These are phyloP conservation scores for Begonia peltatifolia DNA, from an alignment of 306 rosid genomes.

Conservation along the genomic window DNA sequence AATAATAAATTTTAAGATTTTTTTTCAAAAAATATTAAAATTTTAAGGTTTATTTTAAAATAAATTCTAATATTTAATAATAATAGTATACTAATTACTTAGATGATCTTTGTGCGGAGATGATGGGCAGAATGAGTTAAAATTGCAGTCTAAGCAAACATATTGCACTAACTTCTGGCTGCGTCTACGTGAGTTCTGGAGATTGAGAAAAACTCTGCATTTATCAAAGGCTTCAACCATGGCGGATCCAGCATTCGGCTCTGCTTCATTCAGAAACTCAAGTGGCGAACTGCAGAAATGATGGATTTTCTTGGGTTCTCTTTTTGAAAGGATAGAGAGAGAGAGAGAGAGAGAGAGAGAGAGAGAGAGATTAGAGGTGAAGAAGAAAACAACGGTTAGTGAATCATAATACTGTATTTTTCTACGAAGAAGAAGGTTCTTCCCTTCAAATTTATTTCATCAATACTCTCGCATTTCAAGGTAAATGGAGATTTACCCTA, in stretches of 20 bases:
- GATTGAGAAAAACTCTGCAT: constrained; percentile 51
- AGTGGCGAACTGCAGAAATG: no score
- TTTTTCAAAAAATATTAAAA: no score
- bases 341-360: neutral
- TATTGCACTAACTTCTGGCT: constrained; percentile 71
- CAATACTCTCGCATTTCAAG: no score
- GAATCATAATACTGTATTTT: no score
- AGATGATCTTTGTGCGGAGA: constrained; percentile 79
- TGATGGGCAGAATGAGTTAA: constrained; percentile 77
- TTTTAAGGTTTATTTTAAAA: no score
- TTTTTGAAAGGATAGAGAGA: constrained; percentile 3
- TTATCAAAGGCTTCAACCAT: constrained; percentile 69
- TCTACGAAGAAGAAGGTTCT: no score
- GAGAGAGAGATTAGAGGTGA: constrained; percentile 22
- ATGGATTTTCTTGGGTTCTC: no score
- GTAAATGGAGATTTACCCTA: no score
- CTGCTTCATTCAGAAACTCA: constrained; percentile 10
- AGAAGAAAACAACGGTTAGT: constrained; percentile 25
- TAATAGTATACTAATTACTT: no score
- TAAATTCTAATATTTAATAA: no score
- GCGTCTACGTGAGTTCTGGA: constrained; percentile 66
- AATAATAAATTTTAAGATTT: no score
- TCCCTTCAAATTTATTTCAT: no score
- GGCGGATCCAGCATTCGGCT: constrained; percentile 70
- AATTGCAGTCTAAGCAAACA: constrained; percentile 77